Percentiles rank a stretch among this genome's conserved stretches.
Evolutionary conservation across 2,329 filamentous ascomycete genomes (phyloP).

Genomic region (Hortaea sp.): DNA sequence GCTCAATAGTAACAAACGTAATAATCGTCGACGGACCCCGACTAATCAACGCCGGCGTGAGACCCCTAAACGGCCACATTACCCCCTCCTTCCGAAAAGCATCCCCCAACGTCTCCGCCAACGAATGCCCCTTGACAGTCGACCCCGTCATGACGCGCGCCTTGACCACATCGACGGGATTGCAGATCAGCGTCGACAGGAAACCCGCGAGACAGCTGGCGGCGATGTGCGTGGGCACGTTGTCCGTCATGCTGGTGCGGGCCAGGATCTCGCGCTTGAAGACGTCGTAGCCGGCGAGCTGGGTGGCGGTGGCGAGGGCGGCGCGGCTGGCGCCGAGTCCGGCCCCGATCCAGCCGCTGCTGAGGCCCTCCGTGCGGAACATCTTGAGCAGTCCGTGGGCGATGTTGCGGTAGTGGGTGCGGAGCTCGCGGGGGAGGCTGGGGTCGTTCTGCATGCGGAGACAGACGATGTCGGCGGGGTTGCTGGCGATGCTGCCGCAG

Average conservation of each 20-base stretch:
- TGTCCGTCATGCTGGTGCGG: constrained; percentile 57
- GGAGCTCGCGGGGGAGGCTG: constrained; percentile 59
- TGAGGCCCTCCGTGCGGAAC: constrained; percentile 68
- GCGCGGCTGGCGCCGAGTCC: constrained; percentile 73
- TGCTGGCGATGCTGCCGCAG: constrained; percentile 79
- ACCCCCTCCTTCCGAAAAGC: constrained; percentile 58
- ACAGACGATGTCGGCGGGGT: constrained; percentile 92
- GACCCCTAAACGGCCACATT: constrained; percentile 80
- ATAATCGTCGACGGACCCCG: constrained; percentile 69
- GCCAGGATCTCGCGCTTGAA: constrained; percentile 63
- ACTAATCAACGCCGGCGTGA: constrained; percentile 67
- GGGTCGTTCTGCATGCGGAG: constrained; percentile 96
- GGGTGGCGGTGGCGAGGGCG: constrained; percentile 77
- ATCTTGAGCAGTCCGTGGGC: constrained; percentile 79
- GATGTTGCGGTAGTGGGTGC: constrained; percentile 82
- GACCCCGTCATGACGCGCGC: constrained; percentile 63
- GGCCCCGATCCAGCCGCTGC: constrained; percentile 73
- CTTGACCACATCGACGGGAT: constrained; percentile 81
- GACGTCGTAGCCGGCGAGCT: constrained; percentile 74
- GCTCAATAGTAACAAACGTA: constrained; percentile 77
- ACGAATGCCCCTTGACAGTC: constrained; percentile 2
- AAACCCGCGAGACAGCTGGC: constrained; percentile 71
- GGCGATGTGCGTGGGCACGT: constrained; percentile 64
- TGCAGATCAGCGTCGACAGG: constrained; percentile 75
- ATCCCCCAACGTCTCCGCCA: constrained; percentile 42